These are phyloP conservation scores for Cylindrodendrum hubeiense DNA, from an alignment of 2,329 filamentous ascomycete species.

Conservation along the genomic window DNA sequence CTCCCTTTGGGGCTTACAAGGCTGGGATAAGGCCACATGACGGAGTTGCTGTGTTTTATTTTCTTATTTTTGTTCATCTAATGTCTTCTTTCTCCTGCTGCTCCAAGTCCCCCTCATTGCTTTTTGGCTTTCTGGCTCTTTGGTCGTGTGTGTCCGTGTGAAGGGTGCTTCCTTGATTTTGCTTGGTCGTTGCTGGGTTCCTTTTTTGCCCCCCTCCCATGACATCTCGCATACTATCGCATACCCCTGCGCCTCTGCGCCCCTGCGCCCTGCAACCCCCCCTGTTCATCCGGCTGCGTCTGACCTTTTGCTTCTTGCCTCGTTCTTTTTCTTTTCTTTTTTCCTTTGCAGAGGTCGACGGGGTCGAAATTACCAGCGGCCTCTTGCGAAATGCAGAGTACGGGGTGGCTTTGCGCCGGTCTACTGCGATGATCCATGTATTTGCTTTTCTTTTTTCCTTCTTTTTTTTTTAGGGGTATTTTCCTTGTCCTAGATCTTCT, in stretches of 20 bases:
- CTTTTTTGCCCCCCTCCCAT: background rate
- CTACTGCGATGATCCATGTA: conserved; percentile 34
- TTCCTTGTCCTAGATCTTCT: no score
- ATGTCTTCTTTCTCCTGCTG: conserved; percentile 7
- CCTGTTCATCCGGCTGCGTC: background rate
- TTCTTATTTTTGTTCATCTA: conserved; percentile 6
- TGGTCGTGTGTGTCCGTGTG: background rate
- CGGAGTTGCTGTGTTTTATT: conserved; percentile 17
- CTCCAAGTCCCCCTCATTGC: background rate
- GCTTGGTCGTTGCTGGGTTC: background rate
- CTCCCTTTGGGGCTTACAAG: conserved; percentile 17
- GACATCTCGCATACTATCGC: conserved; percentile 2
- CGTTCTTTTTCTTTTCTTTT: conserved; percentile 16
- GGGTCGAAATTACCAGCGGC: conserved; percentile 21
- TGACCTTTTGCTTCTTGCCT: conserved; percentile 14
- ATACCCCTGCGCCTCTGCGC: background rate
- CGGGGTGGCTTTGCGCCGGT: conserved; percentile 28
- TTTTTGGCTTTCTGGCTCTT: background rate
- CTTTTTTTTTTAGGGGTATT: conserved; percentile 1
- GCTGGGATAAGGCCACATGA: conserved; percentile 17
- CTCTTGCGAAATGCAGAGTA: conserved; percentile 33
- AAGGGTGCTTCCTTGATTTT: background rate
- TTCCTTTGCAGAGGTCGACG: background rate
- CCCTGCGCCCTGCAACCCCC: background rate
- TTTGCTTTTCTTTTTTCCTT: conserved; percentile 7